Evolutionary conservation across 2,329 filamentous ascomycete species (phyloP).

Genomic region (Cladosporium sp.): DNA sequence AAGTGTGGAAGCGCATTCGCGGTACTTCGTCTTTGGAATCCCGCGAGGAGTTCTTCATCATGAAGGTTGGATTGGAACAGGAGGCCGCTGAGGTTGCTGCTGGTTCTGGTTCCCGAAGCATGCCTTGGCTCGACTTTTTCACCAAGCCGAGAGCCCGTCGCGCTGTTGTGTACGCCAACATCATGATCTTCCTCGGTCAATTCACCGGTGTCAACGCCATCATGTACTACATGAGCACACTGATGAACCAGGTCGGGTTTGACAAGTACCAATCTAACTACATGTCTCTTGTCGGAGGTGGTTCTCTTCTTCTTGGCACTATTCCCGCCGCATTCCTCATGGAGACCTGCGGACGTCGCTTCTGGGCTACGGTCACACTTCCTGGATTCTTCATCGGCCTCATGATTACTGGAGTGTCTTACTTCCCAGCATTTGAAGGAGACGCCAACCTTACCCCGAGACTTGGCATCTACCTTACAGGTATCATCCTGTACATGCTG

Average conservation of each 20-base stretch:
- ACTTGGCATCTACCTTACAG: constrained; percentile 59
- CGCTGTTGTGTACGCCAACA: constrained; percentile 63
- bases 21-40: constrained; percentile 55
- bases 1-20: constrained; percentile 69
- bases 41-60: constrained; percentile 67
- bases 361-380: constrained; percentile 62
- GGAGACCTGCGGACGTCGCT: constrained; percentile 67
- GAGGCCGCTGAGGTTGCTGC: constrained; percentile 48
- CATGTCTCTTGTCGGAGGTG: constrained; percentile 66
- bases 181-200: constrained; percentile 67
- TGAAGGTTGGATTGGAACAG: constrained; percentile 61
- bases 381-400: constrained; percentile 53
- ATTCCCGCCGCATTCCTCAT: constrained; percentile 52
- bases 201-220: constrained; percentile 52
- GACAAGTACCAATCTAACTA: constrained; percentile 59
- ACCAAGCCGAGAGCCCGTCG: constrained; percentile 64
- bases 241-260: constrained; percentile 68
- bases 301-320: constrained; percentile 49
- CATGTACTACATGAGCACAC: constrained; percentile 61
- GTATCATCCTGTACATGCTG: constrained; percentile 64
- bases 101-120: constrained; percentile 51
- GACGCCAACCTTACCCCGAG: constrained; percentile 33
- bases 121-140: constrained; percentile 70
- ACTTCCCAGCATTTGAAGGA: constrained; percentile 44
- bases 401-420: constrained; percentile 59